phyloP scores from a whole-genome alignment of 495 filamentous ascomycete species.

The Glarea lozoyensis region DNA sequence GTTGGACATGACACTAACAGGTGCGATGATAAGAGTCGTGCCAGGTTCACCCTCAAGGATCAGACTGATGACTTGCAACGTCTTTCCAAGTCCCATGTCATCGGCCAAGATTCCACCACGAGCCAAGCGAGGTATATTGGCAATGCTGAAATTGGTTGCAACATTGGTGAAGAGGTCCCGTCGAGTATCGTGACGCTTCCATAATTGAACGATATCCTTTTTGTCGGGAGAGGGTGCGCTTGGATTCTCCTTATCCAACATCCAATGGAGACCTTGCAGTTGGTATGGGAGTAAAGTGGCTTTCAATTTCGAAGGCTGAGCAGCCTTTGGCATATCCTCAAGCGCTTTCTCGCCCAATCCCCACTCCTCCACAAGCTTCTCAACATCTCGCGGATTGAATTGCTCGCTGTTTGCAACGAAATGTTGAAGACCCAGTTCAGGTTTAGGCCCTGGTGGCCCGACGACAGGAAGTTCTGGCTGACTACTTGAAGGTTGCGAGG shows the following conservation, averaged over 20 bases:
- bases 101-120: constrained; percentile 84
- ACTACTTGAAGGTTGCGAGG: constrained; percentile 30
- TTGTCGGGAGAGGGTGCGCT: constrained; percentile 51
- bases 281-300: constrained; percentile 75
- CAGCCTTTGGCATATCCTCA: constrained; percentile 62
- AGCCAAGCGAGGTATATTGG: constrained; percentile 47
- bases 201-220: constrained; percentile 66
- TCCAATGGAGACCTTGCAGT: constrained; percentile 74
- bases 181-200: constrained; percentile 47
- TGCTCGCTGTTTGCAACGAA: constrained; percentile 58
- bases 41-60: constrained; percentile 54
- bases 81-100: constrained; percentile 95
- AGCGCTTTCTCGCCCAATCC: constrained; percentile 60
- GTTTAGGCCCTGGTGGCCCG: no score
- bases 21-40: constrained; percentile 72
- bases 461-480: no score
- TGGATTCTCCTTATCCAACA: constrained; percentile 68
- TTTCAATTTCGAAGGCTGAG: constrained; percentile 51
- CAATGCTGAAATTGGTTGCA: constrained; percentile 62
- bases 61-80: constrained; percentile 76
- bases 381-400: constrained; percentile 61
- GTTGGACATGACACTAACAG: constrained; percentile 86
- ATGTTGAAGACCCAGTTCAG: constrained; percentile 44
- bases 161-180: constrained; percentile 57
- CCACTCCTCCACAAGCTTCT: constrained; percentile 59